Percentiles rank a stretch among this genome's conserved stretches.
These are phyloP conservation scores for Tricholoma hemisulphureum DNA, from an alignment of 768 basidiomycete genomes.

Conservation along the genomic window DNA sequence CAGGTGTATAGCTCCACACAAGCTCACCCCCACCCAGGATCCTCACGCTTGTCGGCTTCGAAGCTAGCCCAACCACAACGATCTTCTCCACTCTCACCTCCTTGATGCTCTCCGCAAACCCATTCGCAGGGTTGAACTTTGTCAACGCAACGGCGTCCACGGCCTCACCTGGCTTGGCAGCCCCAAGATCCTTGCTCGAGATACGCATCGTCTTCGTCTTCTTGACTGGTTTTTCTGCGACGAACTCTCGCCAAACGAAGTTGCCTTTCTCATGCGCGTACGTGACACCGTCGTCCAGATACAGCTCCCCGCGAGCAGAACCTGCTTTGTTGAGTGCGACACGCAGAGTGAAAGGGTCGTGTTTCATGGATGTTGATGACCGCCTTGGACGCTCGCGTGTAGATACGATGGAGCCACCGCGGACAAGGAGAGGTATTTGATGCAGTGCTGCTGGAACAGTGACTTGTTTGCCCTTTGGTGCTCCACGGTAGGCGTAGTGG, in stretches of 20 bases:
- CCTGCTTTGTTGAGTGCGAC: slow-evolving; percentile 67
- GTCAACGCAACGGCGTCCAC: slow-evolving; percentile 51
- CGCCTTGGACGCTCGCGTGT: slow-evolving; percentile 86
- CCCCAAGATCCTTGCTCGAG: slow-evolving; percentile 56
- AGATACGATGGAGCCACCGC: slow-evolving; percentile 87
- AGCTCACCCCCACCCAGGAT: slow-evolving; percentile 49
- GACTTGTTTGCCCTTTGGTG: slow-evolving; percentile 61
- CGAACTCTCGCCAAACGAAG: slow-evolving; percentile 80
- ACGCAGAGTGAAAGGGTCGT: slow-evolving; percentile 90
- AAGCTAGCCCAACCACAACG: slow-evolving; percentile 69
- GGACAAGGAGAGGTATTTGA: slow-evolving; percentile 81
- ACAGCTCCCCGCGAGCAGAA: slow-evolving; percentile 78
- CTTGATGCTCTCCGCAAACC: slow-evolving; percentile 62
- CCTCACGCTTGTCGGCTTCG: slow-evolving; percentile 61
- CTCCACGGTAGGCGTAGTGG: slow-evolving; percentile 62
- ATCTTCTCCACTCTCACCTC: slow-evolving; percentile 81
- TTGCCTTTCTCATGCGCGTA: slow-evolving; percentile 75
- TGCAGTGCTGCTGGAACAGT: slow-evolving; percentile 79
- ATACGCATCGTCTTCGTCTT: slow-evolving; percentile 42
- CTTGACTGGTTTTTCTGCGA: slow-evolving; percentile 47
- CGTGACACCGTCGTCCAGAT: slow-evolving; percentile 91
- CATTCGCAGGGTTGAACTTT: slow-evolving; percentile 56
- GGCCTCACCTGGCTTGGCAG: slow-evolving; percentile 41
- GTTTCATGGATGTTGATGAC: slow-evolving; percentile 82
- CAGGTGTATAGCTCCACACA: slow-evolving; percentile 66